phyloP scores from a whole-genome alignment of 768 basidiomycete species.

The Mycena vulgaris region DNA sequence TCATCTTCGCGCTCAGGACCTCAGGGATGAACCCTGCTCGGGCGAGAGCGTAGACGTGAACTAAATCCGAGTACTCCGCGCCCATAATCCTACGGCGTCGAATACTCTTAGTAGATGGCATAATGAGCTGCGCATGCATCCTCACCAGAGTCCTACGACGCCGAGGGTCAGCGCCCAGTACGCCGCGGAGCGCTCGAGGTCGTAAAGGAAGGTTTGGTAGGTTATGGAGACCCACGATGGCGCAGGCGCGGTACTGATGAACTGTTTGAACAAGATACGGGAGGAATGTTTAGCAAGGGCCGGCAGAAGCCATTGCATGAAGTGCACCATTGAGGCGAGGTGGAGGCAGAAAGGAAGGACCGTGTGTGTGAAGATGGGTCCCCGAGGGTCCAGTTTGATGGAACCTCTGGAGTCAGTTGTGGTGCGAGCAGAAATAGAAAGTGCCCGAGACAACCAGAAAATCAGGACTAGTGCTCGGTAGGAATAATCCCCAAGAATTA shows the following conservation, averaged over 20 bases:
- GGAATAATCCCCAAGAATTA: too few species aligned
- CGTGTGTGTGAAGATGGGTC: too few species aligned
- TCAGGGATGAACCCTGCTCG: slow-evolving; percentile 45
- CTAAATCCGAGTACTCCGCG: slow-evolving; percentile 40
- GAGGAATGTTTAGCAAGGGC: slow-evolving; percentile 16
- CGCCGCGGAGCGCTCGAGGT: slow-evolving; percentile 21
- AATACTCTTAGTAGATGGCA: not conserved
- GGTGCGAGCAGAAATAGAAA: too few species aligned
- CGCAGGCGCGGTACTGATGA: not conserved
- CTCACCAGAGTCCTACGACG: slow-evolving; percentile 24
- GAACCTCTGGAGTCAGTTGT: too few species aligned
- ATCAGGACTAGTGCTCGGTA: too few species aligned
- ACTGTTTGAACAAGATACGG: slow-evolving; percentile 19
- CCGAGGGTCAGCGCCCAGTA: slow-evolving; percentile 10
- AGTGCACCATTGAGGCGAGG: slow-evolving; percentile 31
- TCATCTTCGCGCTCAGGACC: slow-evolving; percentile 36
- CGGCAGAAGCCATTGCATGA: slow-evolving; percentile 6
- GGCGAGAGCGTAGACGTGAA: slow-evolving; percentile 40
- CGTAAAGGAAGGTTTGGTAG: slow-evolving; percentile 5
- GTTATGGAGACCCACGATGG: slow-evolving; percentile 18
- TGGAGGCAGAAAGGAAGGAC: too few species aligned
- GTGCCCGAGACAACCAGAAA: too few species aligned
- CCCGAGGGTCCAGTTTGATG: too few species aligned
- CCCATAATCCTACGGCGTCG: slow-evolving; percentile 38
- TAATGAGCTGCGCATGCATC: not conserved